Percentiles rank a stretch among this genome's conserved stretches.
Evolutionary conservation across 2,329 filamentous ascomycete species (phyloP).

Genomic region (Neofusicoccum umdonicola): DNA sequence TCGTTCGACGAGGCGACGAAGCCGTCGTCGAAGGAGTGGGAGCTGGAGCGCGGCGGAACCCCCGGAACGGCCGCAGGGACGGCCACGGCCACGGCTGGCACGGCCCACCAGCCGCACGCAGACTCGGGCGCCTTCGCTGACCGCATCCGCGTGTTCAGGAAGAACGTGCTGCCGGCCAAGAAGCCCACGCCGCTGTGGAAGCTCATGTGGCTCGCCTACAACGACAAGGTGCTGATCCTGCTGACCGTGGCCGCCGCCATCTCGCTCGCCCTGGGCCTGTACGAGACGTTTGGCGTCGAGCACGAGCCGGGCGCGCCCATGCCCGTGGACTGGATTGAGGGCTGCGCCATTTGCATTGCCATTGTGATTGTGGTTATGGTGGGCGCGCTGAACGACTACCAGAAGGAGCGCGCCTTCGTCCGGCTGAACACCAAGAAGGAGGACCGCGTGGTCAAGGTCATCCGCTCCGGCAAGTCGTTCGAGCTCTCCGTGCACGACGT

Average conservation of each 20-base stretch:
- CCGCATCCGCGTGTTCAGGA: conserved; percentile 67
- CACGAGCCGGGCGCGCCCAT: conserved; percentile 23
- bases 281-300: conserved; percentile 52
- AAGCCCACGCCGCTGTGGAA: conserved; percentile 68
- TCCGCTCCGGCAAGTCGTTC: conserved; percentile 63
- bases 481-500: conserved; percentile 66
- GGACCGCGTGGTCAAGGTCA: conserved; percentile 37
- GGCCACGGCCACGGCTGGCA: conserved; percentile 20
- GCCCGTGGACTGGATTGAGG: conserved; percentile 36
- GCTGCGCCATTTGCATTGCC: conserved; percentile 37
- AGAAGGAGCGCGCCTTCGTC: conserved; percentile 37
- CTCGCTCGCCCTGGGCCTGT: conserved; percentile 71
- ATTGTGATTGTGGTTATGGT: conserved; percentile 39
- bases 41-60: conserved; percentile 22
- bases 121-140: conserved; percentile 50
- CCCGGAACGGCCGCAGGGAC: conserved; percentile 22
- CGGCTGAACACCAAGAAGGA: conserved; percentile 37
- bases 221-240: conserved; percentile 75
- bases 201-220: conserved; percentile 78
- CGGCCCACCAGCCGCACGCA: conserved; percentile 8
- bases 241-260: conserved; percentile 70
- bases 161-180: conserved; percentile 67
- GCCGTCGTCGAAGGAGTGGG: conserved; percentile 13
- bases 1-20: conserved; percentile 63
- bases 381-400: conserved; percentile 36